A percentile compares a stretch with the other conserved stretches of the same genome.
phyloP scores from a whole-genome alignment of 176 grass and related monocot genomes.

The Phragmites australis region DNA sequence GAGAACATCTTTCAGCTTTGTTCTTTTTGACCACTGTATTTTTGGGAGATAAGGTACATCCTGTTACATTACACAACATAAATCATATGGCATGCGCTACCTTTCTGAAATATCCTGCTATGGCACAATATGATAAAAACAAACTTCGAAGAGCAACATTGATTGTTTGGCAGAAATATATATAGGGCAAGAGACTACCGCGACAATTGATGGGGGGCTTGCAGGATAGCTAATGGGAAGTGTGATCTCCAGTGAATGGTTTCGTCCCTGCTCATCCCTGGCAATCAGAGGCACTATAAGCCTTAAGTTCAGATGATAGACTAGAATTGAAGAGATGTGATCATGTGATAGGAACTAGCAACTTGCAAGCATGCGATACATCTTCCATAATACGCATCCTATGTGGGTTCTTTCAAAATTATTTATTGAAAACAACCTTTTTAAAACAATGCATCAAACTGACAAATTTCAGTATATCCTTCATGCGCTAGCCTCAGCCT shows the following conservation, averaged over 20 bases:
- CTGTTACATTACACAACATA: slow-evolving; percentile 25
- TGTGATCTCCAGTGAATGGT: slow-evolving; percentile 64
- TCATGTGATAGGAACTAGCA: no score
- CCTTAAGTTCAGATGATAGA: not conserved
- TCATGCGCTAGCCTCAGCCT: not conserved
- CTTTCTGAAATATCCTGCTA: not conserved
- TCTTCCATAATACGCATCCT: not conserved
- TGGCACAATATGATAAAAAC: not conserved
- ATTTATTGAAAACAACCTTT: no score
- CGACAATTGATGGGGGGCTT: slow-evolving; percentile 51
- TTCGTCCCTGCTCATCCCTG: slow-evolving; percentile 64
- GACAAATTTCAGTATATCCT: not conserved
- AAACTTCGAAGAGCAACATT: not conserved
- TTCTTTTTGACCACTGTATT: slow-evolving; percentile 62
- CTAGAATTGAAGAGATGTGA: not conserved
- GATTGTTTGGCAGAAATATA: not conserved
- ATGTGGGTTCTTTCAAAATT: no score
- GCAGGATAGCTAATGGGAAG: slow-evolving; percentile 62
- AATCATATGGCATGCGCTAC: not conserved
- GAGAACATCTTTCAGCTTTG: slow-evolving; percentile 65
- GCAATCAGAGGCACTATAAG: not conserved
- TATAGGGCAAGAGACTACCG: slow-evolving; percentile 38
- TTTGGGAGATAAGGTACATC: slow-evolving; percentile 62
- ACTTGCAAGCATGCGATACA: not conserved
- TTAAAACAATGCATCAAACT: not conserved